A percentile compares a stretch with the other conserved stretches of the same genome.
Evolutionary conservation across 2,329 filamentous ascomycete genomes (phyloP).

Genomic region (Fulvia fulva): DNA sequence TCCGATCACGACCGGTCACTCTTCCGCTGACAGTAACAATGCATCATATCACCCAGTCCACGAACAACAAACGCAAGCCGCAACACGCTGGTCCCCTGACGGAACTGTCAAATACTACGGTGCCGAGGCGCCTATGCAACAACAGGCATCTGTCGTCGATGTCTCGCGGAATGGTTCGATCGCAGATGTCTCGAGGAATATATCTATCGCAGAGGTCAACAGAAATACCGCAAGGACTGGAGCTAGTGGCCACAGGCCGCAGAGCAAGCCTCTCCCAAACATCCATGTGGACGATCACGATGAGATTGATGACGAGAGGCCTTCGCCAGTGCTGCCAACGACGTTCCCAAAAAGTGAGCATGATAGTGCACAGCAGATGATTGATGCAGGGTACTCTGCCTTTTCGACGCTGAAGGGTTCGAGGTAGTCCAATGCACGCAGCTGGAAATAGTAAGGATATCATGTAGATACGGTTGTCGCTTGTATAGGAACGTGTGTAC

Average conservation of each 20-base stretch:
- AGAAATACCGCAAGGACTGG: neutral
- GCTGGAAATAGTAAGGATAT: neutral
- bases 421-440: neutral
- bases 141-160: neutral
- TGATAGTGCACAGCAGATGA: conserved; percentile 13
- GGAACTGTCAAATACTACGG: neutral
- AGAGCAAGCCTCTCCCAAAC: neutral
- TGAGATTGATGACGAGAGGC: conserved; percentile 4
- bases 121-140: neutral
- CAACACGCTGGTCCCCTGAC: neutral
- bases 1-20: neutral
- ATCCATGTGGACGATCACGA: neutral
- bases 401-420: conserved; percentile 13
- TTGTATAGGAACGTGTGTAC: neutral
- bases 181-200: neutral
- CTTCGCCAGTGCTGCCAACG: conserved; percentile 1
- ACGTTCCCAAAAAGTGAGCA: conserved; percentile 1
- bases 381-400: conserved; percentile 13
- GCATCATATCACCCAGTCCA: neutral
- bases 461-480: neutral
- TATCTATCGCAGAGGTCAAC: neutral
- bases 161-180: neutral
- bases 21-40: neutral
- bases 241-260: neutral
- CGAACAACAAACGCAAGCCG: neutral